A percentile compares a stretch with the other conserved stretches of the same genome.
Evolutionary conservation across 345 rosid species (phyloP).

Genomic region (Salix arbutifolia): DNA sequence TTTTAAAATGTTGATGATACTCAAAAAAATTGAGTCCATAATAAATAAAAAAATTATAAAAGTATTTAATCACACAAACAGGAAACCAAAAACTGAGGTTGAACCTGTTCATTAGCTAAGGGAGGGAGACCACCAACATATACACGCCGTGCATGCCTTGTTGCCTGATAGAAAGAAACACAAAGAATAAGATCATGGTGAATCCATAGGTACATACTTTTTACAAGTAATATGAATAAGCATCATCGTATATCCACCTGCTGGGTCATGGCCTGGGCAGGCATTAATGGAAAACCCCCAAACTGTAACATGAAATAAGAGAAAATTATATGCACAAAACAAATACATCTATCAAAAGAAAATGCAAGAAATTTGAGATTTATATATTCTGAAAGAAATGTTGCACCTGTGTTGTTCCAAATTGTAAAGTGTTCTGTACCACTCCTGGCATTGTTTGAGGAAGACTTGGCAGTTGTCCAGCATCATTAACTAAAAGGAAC

Average conservation of each 20-base stretch:
- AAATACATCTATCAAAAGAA: neutral
- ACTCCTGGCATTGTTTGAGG: slow-evolving; percentile 25
- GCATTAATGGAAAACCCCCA: slow-evolving; percentile 38
- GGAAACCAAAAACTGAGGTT: neutral
- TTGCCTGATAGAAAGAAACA: slow-evolving; percentile 8
- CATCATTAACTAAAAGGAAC: slow-evolving; percentile 1
- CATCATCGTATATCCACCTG: slow-evolving; percentile 25
- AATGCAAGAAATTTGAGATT: neutral
- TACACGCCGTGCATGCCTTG: slow-evolving; percentile 22
- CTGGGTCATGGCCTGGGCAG: slow-evolving; percentile 49
- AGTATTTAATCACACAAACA: neutral
- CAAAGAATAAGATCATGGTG: neutral
- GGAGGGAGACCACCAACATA: slow-evolving; percentile 25
- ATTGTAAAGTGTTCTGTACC: slow-evolving; percentile 29
- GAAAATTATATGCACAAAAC: neutral
- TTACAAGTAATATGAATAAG: neutral
- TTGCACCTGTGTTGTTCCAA: slow-evolving; percentile 35
- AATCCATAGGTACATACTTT: neutral
- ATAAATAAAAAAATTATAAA: neutral
- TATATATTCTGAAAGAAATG: neutral
- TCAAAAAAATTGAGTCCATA: too few relatives aligned
- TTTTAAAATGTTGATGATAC: neutral
- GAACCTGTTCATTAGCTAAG: slow-evolving; percentile 19
- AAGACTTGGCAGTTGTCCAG: slow-evolving; percentile 31
- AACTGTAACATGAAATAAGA: slow-evolving; percentile 20